phyloP scores from a whole-genome alignment of 1,139 yeast species.

The Scheffersomyces lignicola region DNA sequence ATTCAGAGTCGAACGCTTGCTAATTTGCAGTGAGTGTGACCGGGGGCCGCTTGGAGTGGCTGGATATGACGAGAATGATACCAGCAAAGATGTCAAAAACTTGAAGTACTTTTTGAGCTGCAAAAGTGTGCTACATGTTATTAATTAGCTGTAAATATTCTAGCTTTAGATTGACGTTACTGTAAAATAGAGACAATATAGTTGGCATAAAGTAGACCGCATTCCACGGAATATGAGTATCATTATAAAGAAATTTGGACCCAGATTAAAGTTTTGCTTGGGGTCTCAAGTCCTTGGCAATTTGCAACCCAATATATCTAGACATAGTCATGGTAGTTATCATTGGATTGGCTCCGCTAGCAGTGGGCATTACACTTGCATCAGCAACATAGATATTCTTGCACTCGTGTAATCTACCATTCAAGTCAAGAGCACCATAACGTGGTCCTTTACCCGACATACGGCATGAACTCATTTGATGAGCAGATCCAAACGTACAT shows the following conservation, averaged over 20 bases:
- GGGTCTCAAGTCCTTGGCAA: slow-evolving; percentile 35
- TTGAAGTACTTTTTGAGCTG: slow-evolving; percentile 45
- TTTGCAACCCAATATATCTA: slow-evolving; percentile 34
- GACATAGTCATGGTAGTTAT: slow-evolving; percentile 43
- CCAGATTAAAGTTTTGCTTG: slow-evolving; percentile 26
- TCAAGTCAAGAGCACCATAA: slow-evolving; percentile 49
- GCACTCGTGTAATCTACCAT: slow-evolving; percentile 55
- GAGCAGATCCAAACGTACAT: slow-evolving; percentile 52
- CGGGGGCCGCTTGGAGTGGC: slow-evolving; percentile 74
- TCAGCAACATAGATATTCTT: slow-evolving; percentile 56
- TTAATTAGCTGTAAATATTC: slow-evolving; percentile 5
- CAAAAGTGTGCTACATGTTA: slow-evolving; percentile 43
- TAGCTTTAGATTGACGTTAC: not conserved
- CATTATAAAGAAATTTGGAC: not conserved
- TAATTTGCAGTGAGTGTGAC: slow-evolving; percentile 75
- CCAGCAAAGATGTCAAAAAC: slow-evolving; percentile 32
- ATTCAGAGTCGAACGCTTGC: slow-evolving; percentile 45
- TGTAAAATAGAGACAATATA: not conserved
- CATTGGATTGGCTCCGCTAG: slow-evolving; percentile 63
- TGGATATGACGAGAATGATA: slow-evolving; percentile 34
- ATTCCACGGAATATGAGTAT: no score
- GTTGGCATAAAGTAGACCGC: not conserved
- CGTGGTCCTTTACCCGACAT: slow-evolving; percentile 52
- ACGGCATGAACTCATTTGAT: slow-evolving; percentile 62
- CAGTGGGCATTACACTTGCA: slow-evolving; percentile 57